Evolutionary conservation across 164 flowering plant genomes (phyloP), one percentile per base, ranked within the genome.

Genomic region (Nymphaea colorata): DNA sequence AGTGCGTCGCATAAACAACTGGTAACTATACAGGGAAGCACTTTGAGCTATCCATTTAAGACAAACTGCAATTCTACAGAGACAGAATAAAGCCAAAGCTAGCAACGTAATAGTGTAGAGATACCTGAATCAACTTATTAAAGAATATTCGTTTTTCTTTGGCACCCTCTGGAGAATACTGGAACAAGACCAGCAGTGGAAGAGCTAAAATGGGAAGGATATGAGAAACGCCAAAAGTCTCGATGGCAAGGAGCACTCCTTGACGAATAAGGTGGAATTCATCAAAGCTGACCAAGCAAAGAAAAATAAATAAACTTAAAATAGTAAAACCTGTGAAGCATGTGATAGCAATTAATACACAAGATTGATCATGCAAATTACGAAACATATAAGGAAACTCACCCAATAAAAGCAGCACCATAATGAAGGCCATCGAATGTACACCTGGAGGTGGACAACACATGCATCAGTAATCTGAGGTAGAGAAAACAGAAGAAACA

Each of bases 331-430:
- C 53, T 45, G 10, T 10, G 5, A 3, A 6, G 12, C 55, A 47
- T 6, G 55, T 47, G 55, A 4, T 6, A 47, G 3, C 3, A 47
- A 12, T 47, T 47, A 12, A 47, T 7, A 47, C 3, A 7, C 3
- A 47, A 12, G 55, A 2, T 6, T 47, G 55, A 12, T 47, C 6
- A 4, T 2, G 55, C 12, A 47, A 25, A 47, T 12, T 12, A 47
- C 5, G 12, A 47, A 47, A 47, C 12, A 3, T 4, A 4, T 12
- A 47, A 47, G 55, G 36, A n/a, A 62, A 78, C 90, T 82, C 68
- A 91, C 99, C 99, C 99, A 69, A 90, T 75, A 84, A 95, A 95
- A 69, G 98, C 99, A 73, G 99, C 96, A 68, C 90, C 91, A 77
- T 95, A 90, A 36, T 91, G 87, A 42, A 95, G 96, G 73, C 99